Evolutionary conservation across 2,329 filamentous ascomycete species (phyloP), one percentile per base, ranked within the genome.

Genomic region (Xylariaceae sp.): DNA sequence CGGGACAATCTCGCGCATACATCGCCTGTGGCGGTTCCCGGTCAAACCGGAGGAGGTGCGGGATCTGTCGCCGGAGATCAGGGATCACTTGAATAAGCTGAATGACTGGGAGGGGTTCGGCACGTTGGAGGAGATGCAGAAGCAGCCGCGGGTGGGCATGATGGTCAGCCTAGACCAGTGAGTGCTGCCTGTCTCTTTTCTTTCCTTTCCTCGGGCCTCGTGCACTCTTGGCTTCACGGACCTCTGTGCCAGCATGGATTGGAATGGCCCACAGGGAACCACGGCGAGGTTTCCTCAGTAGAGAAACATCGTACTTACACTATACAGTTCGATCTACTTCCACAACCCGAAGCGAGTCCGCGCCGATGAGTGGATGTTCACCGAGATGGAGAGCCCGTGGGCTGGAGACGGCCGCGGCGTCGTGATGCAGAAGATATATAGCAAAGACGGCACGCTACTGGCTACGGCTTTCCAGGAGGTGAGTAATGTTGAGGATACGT

Each of bases 381-480:
- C 75, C 16, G 86, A 90, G 68, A 87, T 87, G 77, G 78, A 86
- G 64, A 88, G 80, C 41, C 85, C 87, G 0, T 93, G 87, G 87
- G 77, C 83, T 2, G 86, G 83, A 2, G 84, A 89, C 55, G 87
- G 86, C 3, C 73, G 87, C 45, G 87, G 85, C 0, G 71, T 91
- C 15, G 87, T 91, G 31, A 78, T 76, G 53, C 85, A 89, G 71
- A 77, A 79, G 63, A 85, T 91, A 46, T 90, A 82, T 60, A 74
- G 77, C 19, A 71, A 68, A 50, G 82, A 89, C 47, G 87, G 87
- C 17, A 83, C 73, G 19, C 63, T 93, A 63, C 66, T 93, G 56
- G 87, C 87, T 19, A 90, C 80, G 24, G 91, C 87, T 61, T 76
- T 87, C 44, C 87, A 93, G 65, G 87, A 93, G 76, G 86, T 76